These are phyloP conservation scores for Penicillium frequentans DNA, from an alignment of 2,329 filamentous ascomycete species.

Conservation along the genomic window DNA sequence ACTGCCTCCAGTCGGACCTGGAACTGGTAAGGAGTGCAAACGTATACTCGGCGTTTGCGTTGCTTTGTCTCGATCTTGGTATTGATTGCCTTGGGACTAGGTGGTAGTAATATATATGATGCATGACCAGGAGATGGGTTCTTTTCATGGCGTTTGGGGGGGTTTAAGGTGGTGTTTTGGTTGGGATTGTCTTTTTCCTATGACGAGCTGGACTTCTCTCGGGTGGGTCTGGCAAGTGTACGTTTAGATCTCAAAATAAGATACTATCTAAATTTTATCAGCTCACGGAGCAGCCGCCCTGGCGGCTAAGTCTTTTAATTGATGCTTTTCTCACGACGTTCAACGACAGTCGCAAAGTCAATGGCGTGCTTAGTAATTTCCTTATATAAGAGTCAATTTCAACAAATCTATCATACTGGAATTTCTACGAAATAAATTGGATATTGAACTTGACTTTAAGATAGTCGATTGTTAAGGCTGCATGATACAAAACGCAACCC, in stretches of 20 bases:
- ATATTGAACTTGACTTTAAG: not conserved
- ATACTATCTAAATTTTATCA: not conserved
- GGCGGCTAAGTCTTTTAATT: not conserved
- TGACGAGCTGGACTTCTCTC: not conserved
- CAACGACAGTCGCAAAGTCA: not conserved
- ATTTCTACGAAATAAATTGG: not conserved
- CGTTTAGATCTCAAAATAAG: not conserved
- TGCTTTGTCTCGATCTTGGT: not conserved
- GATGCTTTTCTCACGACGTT: not conserved
- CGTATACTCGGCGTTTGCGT: not conserved
- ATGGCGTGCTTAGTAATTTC: not conserved
- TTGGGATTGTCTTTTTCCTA: not conserved
- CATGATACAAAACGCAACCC: constrained; percentile 8
- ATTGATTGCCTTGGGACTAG: not conserved
- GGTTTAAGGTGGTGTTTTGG: constrained; percentile 5
- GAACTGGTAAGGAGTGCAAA: constrained; percentile 70
- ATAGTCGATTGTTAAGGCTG: constrained; percentile 6
- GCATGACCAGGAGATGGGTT: not conserved
- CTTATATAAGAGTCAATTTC: too few species aligned
- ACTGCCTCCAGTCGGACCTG: constrained; percentile 86
- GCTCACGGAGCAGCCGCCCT: not conserved
- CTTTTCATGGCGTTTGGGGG: constrained; percentile 7
- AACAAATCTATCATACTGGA: not conserved
- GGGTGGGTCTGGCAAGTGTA: not conserved
- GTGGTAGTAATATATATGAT: not conserved